Conservation (phyloP, 179 eudicot species). For the Beta macrorhiza region DNA sequence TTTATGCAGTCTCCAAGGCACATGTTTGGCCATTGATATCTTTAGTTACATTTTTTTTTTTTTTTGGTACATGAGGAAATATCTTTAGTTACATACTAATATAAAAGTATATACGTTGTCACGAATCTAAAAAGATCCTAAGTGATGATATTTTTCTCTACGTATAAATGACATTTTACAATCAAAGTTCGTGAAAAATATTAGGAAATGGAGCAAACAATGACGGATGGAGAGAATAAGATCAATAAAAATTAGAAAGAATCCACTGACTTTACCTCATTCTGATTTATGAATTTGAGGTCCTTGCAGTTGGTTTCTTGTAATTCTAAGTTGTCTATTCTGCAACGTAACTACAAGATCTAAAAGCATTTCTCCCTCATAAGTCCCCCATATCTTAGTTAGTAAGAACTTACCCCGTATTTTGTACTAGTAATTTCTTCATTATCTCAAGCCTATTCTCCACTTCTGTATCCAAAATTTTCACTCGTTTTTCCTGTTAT, state of each 20-base stretch:
- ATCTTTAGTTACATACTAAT: too few species aligned
- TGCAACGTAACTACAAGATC: constrained; percentile 14
- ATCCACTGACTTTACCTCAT: constrained; percentile 16
- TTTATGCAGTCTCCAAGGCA: too few species aligned
- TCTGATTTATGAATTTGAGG: constrained; percentile 7
- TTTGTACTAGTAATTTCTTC: constrained; percentile 15
- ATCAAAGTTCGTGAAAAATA: too few species aligned
- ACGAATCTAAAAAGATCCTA: too few species aligned
- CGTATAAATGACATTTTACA: too few species aligned
- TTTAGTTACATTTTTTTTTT: too few species aligned
- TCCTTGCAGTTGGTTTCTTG: constrained; percentile 11
- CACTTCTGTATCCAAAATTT: constrained; percentile 5
- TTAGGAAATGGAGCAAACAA: too few species aligned
- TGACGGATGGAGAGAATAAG: neutral
- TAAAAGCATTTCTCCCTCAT: constrained; percentile 4
- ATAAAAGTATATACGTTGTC: too few species aligned
- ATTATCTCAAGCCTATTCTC: constrained; percentile 7
- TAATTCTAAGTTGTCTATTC: constrained; percentile 13
- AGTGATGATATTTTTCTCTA: too few species aligned
- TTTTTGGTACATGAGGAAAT: too few species aligned
- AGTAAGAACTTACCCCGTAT: constrained; percentile 12
- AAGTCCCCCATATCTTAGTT: constrained; percentile 1
- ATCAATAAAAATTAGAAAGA: neutral
- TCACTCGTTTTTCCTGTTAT: constrained; percentile 3
- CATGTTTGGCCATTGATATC: too few species aligned